Evolutionary conservation across 176 grass and related monocot species (phyloP).

Genomic region (Cocos nucifera): DNA sequence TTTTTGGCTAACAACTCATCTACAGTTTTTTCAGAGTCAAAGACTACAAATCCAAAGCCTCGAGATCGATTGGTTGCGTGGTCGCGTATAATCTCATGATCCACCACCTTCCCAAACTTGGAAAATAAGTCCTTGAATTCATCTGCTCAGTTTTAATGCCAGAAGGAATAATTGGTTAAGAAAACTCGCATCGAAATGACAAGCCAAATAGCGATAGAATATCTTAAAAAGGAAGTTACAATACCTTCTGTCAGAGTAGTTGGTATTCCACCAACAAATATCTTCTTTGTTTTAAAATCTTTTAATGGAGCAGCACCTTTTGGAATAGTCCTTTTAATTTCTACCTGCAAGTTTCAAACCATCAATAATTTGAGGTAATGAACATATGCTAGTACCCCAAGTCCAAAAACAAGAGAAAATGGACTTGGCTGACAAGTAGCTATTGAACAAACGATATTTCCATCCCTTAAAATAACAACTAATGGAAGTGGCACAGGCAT

Average conservation of each 20-base stretch:
- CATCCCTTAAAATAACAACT: no score
- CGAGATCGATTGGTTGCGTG: conserved; percentile 64
- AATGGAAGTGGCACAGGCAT: no score
- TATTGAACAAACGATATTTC: no score
- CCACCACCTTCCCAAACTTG: conserved; percentile 63
- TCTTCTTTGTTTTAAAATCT: conserved; percentile 89
- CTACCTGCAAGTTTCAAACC: conserved; percentile 41
- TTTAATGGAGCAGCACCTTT: conserved; percentile 78
- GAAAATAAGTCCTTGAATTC: conserved; percentile 85
- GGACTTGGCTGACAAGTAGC: no score
- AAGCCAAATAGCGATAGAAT: no score
- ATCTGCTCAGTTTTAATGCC: conserved; percentile 38
- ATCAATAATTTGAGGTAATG: neutral
- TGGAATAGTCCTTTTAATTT: conserved; percentile 92
- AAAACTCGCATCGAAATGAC: no score
- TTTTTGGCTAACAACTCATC: conserved; percentile 92
- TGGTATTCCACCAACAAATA: conserved; percentile 83
- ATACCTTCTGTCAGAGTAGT: conserved; percentile 61
- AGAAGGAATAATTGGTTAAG: no score
- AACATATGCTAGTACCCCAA: neutral
- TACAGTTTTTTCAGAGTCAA: conserved; percentile 80
- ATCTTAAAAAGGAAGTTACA: neutral
- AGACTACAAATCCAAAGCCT: conserved; percentile 91
- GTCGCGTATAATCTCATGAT: conserved; percentile 83
- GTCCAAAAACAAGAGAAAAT: no score